Evolutionary conservation across 306 rosid species (phyloP), one percentile per base, ranked within the genome.

Genomic region (Fragaria vesca): DNA sequence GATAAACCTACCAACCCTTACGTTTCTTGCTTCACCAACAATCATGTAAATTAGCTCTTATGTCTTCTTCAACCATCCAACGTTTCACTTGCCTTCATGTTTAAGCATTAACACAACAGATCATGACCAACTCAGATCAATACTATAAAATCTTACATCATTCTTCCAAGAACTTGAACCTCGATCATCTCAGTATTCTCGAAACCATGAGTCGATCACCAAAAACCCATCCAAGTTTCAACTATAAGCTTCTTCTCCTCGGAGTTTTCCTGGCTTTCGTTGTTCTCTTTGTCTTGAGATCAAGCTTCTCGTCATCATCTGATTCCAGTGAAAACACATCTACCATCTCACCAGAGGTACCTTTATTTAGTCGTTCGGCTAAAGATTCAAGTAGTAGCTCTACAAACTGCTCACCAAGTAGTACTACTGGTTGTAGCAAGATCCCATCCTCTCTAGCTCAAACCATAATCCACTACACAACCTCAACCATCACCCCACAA

Each of bases 401-500:
- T 34, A 34, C 70, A 36, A 36, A 36, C 12, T 66, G 70, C 70
- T 70, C 85, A 45, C 74, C 68, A 36, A 61, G n/a, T 42, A 42
- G 45, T 42, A 42, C 10, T 42, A 42, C 45, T 42, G 24, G 12
- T 46, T 87, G 93, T 85, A 48, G 52, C 66, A 91, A 91, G 79
- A 87, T 89, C 72, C 89, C 93, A 30, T 51, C 78, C 51, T 84
- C 88, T 1, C 48, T 91, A 11, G 82, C 93, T 9, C 79, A 91
- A 40, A 78, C 90, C 8, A 83, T 91, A 2, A 84, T 91, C 79
- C 96, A 93, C 77, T 93, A 91, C 83, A 79, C 94, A 47, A 93
- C 94, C 48, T 89, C 97, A 52, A 80, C 82, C 76, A 86, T 89
- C 71, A 88, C 89, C 12, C 97, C 96, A 16, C 97, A 93, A 58